phyloP scores from a whole-genome alignment of 257 asterid genomes.

The Ophiorrhiza pumila region DNA sequence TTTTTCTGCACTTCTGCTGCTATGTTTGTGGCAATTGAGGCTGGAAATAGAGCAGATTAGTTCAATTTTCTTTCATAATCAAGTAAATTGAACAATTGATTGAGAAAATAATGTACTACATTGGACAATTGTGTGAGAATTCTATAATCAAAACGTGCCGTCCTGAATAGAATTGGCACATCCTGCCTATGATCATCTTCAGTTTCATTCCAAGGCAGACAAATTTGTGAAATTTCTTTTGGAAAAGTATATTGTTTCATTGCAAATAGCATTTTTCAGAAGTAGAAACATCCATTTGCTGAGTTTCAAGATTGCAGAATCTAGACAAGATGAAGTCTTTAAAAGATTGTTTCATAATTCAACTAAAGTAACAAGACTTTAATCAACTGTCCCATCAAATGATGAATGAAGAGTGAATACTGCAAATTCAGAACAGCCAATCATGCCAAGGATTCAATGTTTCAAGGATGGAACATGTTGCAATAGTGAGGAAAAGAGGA shows the following conservation, averaged over 20 bases:
- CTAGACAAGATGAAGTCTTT: background rate
- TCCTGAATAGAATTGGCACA: background rate
- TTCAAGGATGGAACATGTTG: background rate
- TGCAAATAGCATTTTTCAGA: background rate
- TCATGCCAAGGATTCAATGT: background rate
- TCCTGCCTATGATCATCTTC: no score
- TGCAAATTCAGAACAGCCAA: constrained; percentile 14
- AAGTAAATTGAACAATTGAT: background rate
- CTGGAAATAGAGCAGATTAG: constrained; percentile 1
- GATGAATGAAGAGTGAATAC: constrained; percentile 7
- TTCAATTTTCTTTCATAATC: background rate
- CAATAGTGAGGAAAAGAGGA: constrained; percentile 5
- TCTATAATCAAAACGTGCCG: background rate
- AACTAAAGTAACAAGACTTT: background rate
- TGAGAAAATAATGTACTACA: background rate
- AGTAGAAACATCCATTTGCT: background rate
- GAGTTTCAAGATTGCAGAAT: background rate
- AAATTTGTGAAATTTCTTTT: background rate
- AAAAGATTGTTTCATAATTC: background rate
- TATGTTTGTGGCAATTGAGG: constrained; percentile 20
- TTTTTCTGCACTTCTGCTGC: constrained; percentile 12
- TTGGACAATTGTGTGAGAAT: background rate
- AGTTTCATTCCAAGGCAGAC: background rate
- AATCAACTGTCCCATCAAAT: background rate
- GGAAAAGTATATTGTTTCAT: background rate